Evolutionary conservation across 2,329 filamentous ascomycete species (phyloP).

Genomic region (Hymenoscyphus fraxineus): DNA sequence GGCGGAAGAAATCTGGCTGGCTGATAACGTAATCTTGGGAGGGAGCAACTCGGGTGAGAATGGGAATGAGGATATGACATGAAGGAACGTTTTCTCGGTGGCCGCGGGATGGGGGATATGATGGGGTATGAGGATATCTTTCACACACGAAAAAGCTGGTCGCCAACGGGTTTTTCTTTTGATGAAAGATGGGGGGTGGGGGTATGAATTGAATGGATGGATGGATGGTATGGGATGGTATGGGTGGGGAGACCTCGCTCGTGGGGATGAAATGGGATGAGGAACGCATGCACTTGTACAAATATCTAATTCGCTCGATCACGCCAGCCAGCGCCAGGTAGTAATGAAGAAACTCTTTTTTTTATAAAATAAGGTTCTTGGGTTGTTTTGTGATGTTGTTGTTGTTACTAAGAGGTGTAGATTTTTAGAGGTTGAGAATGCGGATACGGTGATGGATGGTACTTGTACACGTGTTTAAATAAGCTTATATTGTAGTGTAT

Average conservation of each 20-base stretch:
- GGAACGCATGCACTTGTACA: constrained; percentile 27
- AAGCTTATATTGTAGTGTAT: too few relatives aligned
- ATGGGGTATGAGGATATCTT: constrained; percentile 4
- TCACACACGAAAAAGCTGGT: constrained; percentile 16
- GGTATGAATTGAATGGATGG: constrained; percentile 7
- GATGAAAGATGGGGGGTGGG: not conserved
- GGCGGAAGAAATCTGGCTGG: constrained; percentile 29
- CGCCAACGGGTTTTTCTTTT: constrained; percentile 18
- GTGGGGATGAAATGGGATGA: constrained; percentile 17
- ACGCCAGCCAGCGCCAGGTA: constrained; percentile 31
- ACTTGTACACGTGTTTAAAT: too few relatives aligned
- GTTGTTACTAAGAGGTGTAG: not conserved
- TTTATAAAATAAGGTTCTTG: constrained; percentile 12
- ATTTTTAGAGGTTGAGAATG: too few relatives aligned
- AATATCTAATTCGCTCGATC: constrained; percentile 33
- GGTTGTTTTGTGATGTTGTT: not conserved
- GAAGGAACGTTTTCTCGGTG: constrained; percentile 2
- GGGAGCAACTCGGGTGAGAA: constrained; percentile 11
- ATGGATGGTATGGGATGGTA: constrained; percentile 7
- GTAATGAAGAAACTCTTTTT: constrained; percentile 19
- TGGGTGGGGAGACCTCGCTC: constrained; percentile 13
- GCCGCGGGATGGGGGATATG: constrained; percentile 18
- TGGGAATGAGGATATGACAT: constrained; percentile 1
- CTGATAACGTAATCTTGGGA: constrained; percentile 31
- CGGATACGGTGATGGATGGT: too few relatives aligned